A percentile compares a stretch with the other conserved stretches of the same genome.
Conservation (phyloP, 495 filamentous ascomycete species). For the Neurospora sublineolata region DNA sequence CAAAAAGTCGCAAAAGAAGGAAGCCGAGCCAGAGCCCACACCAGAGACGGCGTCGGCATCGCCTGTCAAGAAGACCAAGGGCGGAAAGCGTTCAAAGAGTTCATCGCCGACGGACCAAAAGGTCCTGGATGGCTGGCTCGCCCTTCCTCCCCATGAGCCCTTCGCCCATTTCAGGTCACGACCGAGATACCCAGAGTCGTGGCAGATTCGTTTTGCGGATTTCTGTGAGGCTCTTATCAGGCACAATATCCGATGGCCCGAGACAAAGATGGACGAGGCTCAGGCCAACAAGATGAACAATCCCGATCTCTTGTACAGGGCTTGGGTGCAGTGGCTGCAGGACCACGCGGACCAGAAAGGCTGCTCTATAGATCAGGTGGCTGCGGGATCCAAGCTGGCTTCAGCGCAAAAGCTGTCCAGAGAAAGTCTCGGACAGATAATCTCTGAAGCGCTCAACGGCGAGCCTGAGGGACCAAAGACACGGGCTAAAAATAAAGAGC, state of each 20-base stretch:
- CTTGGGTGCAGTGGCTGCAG: constrained; percentile 16
- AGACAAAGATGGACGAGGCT: not conserved
- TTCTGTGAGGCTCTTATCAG: constrained; percentile 11
- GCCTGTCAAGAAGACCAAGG: not conserved
- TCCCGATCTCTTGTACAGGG: constrained; percentile 3
- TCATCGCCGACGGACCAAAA: not conserved
- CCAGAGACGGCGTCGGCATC: not conserved
- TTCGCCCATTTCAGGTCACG: not conserved
- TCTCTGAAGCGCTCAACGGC: not conserved
- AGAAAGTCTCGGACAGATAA: not conserved
- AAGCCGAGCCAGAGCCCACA: not conserved
- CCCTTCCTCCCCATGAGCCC: constrained; percentile 2
- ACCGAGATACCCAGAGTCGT: not conserved
- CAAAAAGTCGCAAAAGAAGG: constrained; percentile 1
- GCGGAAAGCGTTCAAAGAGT: not conserved
- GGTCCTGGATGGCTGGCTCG: constrained; percentile 1
- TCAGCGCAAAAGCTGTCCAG: not conserved
- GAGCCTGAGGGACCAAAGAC: not conserved
- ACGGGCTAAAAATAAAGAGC: not conserved
- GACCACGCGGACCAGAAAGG: not conserved
- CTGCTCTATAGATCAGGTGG: not conserved
- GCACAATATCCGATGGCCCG: not conserved
- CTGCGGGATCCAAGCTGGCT: not conserved
- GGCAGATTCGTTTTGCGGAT: constrained; percentile 7
- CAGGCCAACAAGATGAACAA: constrained; percentile 6